Base-by-base conservation (phyloP, 1,284 basidiomycete species). In the Leccinum insolens region DNA sequence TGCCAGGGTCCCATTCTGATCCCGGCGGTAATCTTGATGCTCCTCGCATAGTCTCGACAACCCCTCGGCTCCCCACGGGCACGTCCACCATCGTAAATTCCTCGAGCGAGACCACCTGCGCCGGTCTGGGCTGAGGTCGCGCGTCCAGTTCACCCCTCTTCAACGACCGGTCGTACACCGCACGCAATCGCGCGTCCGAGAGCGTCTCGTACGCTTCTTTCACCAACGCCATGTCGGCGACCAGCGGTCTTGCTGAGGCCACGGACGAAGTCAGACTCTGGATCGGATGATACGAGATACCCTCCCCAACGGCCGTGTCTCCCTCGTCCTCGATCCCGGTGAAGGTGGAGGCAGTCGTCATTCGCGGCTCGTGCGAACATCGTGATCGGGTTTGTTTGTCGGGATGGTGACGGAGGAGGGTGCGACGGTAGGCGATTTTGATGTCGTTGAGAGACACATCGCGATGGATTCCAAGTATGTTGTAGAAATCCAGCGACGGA, bases 91-190 rank as follows among this genome's bases (percentile, higher is more conserved):
- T 15, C 3, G 82, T 74, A 72, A 93, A 93, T 0, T 92, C 91
- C 65, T 91, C 90, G 28, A 94, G 80, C 1, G 92, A 93, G 28
- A 94, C 78, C n/a, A 92, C 80, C 70, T 93, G 89, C 0, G 92
- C 91, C 3, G 92, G 91, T 65, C 92, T 81, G 20, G 89, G 86
- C 25, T 89, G 86, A 62, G 72, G 71, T 67, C 59, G 66, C 15
- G 31, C 61, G 4, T 58, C 52, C 52, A 55, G 59, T 55, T 55
- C 64, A 41, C 64, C 63, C 22, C 57, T 61, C 41, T 44, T 68
- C 64, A 71, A 70, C 57, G 41, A 72, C 0, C 63, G 71, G 70
- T 93, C 88, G 72, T 92, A 89, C 61, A 78, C 74, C 20, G 77
- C 76, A 2, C 90, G 84, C 12, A 66, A 65, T 17, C 44, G 25